phyloP scores from a whole-genome alignment of 768 basidiomycete genomes.

The Postia placenta region DNA sequence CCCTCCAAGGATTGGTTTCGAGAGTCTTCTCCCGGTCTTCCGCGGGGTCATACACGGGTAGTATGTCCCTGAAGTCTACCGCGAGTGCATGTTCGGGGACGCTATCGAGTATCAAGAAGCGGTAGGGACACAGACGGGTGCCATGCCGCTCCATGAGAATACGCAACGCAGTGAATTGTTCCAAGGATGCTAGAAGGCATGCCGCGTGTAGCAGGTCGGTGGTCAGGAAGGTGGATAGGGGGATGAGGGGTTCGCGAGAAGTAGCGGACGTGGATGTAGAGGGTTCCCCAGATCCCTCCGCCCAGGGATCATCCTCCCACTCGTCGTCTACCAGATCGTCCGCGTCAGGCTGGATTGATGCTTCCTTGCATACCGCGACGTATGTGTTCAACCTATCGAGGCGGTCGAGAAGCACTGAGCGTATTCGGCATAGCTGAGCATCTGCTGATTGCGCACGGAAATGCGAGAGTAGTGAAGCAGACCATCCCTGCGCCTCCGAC shows the following conservation, averaged over 20 bases:
- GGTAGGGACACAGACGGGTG: constrained; percentile 56
- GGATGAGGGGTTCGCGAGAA: constrained; percentile 33
- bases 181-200: constrained; percentile 57
- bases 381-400: constrained; percentile 71
- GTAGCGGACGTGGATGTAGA: constrained; percentile 10
- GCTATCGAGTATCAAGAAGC: constrained; percentile 61
- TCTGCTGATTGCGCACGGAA: constrained; percentile 55
- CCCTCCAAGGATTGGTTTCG: constrained; percentile 40
- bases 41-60: constrained; percentile 54
- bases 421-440: constrained; percentile 58
- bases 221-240: constrained; percentile 60
- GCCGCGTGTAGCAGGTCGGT: constrained; percentile 54
- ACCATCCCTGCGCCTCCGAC: constrained; percentile 12
- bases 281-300: constrained; percentile 36
- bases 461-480: constrained; percentile 37
- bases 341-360: constrained; percentile 22
- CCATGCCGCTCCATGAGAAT: constrained; percentile 55
- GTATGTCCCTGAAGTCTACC: constrained; percentile 48
- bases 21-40: constrained; percentile 37
- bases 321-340: constrained; percentile 36
- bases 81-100: constrained; percentile 75
- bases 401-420: constrained; percentile 60
- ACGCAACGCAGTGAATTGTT: constrained; percentile 51
- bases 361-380: constrained; percentile 47
- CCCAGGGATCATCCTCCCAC: constrained; percentile 81